Percentiles rank a stretch among this genome's conserved stretches.
Conservation (phyloP, 2,329 filamentous ascomycete species). For the Nothophoma quercina region DNA sequence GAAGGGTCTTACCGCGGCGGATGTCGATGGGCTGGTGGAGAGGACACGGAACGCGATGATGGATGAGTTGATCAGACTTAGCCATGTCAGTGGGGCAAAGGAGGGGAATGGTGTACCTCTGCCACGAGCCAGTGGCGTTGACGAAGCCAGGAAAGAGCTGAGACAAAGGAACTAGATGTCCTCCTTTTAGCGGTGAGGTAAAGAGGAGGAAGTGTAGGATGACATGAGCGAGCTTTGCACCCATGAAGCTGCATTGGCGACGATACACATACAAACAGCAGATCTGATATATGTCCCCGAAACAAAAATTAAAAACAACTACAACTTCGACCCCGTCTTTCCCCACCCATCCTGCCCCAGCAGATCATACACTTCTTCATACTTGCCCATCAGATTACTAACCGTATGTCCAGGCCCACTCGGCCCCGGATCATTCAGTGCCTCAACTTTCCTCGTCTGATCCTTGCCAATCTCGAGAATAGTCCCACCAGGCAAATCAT, state of each 20-base stretch:
- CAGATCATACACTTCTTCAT: conserved; percentile 60
- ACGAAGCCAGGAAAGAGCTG: conserved; percentile 30
- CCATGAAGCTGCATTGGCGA: too few species aligned
- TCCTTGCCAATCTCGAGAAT: conserved; percentile 64
- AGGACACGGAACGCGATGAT: conserved; percentile 47
- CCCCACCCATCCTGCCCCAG: conserved; percentile 60
- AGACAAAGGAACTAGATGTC: conserved; percentile 31
- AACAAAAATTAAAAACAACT: background rate
- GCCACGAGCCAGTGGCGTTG: conserved; percentile 30
- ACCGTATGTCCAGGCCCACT: conserved; percentile 56
- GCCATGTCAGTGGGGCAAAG: conserved; percentile 32
- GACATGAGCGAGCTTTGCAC: too few species aligned
- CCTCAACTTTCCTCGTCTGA: conserved; percentile 59
- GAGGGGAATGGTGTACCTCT: conserved; percentile 36
- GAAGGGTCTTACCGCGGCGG: conserved; percentile 42
- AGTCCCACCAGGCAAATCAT: conserved; percentile 54
- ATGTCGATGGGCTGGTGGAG: conserved; percentile 45
- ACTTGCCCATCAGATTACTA: conserved; percentile 51
- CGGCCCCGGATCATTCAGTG: conserved; percentile 63
- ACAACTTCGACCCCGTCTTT: conserved; percentile 27
- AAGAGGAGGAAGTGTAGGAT: too few species aligned
- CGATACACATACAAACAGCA: too few species aligned
- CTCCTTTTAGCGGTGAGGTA: too few species aligned
- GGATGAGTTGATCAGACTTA: conserved; percentile 44
- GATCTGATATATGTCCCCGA: too few species aligned